Evolutionary conservation across 2,329 filamentous ascomycete genomes (phyloP).

Genomic region (Saccharata proteae): DNA sequence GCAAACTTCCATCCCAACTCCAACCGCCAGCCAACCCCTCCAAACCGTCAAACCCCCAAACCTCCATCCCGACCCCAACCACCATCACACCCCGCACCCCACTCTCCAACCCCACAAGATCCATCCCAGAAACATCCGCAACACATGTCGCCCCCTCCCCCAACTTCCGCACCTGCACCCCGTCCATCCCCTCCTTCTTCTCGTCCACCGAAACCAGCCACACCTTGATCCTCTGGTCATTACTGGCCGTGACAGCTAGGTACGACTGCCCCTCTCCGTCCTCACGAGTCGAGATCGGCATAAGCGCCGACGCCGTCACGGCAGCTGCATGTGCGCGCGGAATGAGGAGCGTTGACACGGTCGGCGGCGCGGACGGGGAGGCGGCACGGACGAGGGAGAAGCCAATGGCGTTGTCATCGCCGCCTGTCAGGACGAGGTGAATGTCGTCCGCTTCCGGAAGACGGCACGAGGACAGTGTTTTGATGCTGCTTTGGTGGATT

Average conservation of each 20-base stretch:
- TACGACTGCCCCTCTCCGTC: constrained; percentile 6
- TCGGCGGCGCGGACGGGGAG: constrained; percentile 9
- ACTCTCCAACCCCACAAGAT: neutral
- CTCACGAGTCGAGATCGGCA: constrained; percentile 14
- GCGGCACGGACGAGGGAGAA: constrained; percentile 34
- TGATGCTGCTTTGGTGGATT: constrained; percentile 74
- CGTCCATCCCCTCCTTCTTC: neutral
- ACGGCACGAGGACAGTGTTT: constrained; percentile 34
- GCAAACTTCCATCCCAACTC: no score
- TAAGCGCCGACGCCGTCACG: constrained; percentile 44
- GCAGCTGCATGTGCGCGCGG: constrained; percentile 58
- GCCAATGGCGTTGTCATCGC: constrained; percentile 76
- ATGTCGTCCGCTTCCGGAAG: constrained; percentile 17
- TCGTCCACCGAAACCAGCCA: constrained; percentile 26
- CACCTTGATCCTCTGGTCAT: constrained; percentile 37
- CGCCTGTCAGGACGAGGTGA: constrained; percentile 57
- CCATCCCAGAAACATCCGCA: constrained; percentile 7
- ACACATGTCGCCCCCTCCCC: constrained; percentile 4
- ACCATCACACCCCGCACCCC: constrained; percentile 2
- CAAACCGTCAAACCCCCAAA: no score
- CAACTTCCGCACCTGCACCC: neutral
- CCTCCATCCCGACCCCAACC: constrained; percentile 9
- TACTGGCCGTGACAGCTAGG: constrained; percentile 26
- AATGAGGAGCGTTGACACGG: constrained; percentile 28
- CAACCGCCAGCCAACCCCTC: no score